These are phyloP conservation scores for Neurospora intermedia DNA, from an alignment of 495 filamentous ascomycete genomes.

Conservation along the genomic window DNA sequence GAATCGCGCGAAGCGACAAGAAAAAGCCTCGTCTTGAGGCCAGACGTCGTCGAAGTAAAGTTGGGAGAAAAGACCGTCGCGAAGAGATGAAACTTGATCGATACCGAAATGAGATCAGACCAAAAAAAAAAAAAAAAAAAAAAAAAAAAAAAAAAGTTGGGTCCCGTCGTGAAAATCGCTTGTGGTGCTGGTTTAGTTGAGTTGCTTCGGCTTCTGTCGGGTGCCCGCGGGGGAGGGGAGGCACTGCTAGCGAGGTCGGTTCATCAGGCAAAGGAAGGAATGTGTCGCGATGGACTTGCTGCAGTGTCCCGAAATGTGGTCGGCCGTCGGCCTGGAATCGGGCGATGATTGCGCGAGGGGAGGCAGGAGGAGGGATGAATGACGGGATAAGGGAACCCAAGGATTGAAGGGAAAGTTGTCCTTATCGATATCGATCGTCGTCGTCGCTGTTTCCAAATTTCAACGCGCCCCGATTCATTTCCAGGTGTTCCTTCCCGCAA, in stretches of 20 bases:
- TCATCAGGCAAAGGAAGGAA: constrained; percentile 20
- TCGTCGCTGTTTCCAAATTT: not conserved
- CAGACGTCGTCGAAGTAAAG: not conserved
- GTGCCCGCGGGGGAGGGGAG: constrained; percentile 2
- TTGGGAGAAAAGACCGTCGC: constrained; percentile 4
- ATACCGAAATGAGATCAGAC: not conserved
- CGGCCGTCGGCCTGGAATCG: not conserved
- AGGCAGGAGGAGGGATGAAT: not conserved
- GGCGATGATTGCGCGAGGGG: not conserved
- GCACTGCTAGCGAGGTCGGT: constrained; percentile 14
- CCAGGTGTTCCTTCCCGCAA: not conserved
- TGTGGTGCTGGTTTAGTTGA: not conserved
- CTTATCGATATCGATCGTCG: not conserved
- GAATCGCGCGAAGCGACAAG: not conserved
- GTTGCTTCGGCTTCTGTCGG: constrained; percentile 2
- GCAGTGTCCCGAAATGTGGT: not conserved
- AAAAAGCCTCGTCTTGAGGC: not conserved
- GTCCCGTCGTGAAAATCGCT: not conserved
- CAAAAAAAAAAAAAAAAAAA: not conserved
- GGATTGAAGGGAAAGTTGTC: not conserved
- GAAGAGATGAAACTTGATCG: not conserved
- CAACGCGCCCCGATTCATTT: not conserved
- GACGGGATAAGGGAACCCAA: not conserved
- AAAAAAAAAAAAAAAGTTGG: not conserved
- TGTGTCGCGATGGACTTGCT: constrained; percentile 2